phyloP scores from a whole-genome alignment of 2,329 filamentous ascomycete species.

The Didymella glomerata region DNA sequence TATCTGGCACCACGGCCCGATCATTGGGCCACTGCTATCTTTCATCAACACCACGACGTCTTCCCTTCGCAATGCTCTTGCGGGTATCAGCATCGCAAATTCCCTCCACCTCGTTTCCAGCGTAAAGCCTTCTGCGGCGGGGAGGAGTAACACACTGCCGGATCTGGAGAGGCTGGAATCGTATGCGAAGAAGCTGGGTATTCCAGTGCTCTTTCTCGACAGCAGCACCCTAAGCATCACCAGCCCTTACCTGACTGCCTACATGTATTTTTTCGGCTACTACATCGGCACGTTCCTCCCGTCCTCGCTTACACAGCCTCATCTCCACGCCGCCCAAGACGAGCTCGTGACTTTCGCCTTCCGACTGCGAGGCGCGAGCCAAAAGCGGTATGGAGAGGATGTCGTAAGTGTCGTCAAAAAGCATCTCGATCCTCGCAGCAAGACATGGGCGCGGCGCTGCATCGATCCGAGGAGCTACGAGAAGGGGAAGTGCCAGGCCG shows the following conservation, averaged over 20 bases:
- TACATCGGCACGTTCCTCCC: constrained; percentile 45
- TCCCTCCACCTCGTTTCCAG: constrained; percentile 30
- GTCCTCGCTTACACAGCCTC: constrained; percentile 24
- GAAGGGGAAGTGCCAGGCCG: constrained; percentile 30
- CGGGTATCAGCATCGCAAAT: constrained; percentile 38
- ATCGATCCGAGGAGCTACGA: constrained; percentile 33
- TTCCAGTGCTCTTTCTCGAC: constrained; percentile 44
- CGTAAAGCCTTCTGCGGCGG: constrained; percentile 33
- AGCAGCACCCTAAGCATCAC: constrained; percentile 33
- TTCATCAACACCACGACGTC: constrained; percentile 43
- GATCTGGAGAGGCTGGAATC: constrained; percentile 37
- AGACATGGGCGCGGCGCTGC: constrained; percentile 37
- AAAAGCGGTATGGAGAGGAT: constrained; percentile 28
- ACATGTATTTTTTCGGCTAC: constrained; percentile 46
- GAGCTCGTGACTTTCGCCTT: constrained; percentile 42
- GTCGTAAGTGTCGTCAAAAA: constrained; percentile 35
- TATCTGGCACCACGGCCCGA: constrained; percentile 48
- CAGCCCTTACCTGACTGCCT: constrained; percentile 32
- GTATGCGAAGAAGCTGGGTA: constrained; percentile 36
- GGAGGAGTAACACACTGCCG: constrained; percentile 31
- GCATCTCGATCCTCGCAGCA: constrained; percentile 31
- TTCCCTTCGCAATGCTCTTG: constrained; percentile 31
- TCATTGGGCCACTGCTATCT: constrained; percentile 38
- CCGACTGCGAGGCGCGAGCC: constrained; percentile 36
- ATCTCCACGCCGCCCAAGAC: constrained; percentile 41